These are phyloP conservation scores for Magnolia sinica DNA, from an alignment of 164 flowering plant species.

Conservation along the genomic window DNA sequence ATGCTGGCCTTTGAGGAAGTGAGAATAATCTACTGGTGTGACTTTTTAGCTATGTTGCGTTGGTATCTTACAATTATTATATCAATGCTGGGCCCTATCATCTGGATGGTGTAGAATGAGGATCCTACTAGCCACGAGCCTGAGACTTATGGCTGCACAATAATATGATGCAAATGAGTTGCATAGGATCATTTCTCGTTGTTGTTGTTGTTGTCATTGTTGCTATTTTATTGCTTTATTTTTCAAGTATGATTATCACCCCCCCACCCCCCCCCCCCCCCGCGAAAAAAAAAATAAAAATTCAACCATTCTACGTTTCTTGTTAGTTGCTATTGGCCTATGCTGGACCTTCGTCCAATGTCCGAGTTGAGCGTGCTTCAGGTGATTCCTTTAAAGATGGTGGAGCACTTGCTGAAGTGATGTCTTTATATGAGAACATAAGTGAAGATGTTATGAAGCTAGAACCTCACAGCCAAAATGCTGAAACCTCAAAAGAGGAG, in stretches of 20 bases:
- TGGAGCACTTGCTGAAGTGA: constrained; percentile 79
- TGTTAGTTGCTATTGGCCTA: constrained; percentile 65
- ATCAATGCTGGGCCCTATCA: too few species aligned
- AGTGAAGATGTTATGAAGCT: constrained; percentile 17
- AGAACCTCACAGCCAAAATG: constrained; percentile 18
- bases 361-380: constrained; percentile 72
- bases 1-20: too few species aligned
- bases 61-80: too few species aligned
- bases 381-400: constrained; percentile 63
- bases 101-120: too few species aligned
- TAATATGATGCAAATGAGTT: too few species aligned
- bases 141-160: too few species aligned
- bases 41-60: too few species aligned
- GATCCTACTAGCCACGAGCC: too few species aligned
- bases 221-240: neutral
- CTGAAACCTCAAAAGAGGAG: constrained; percentile 15
- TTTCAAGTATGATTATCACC: too few species aligned
- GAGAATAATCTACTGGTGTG: too few species aligned
- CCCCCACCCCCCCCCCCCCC: neutral
- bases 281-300: neutral
- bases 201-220: neutral
- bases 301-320: neutral
- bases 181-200: neutral
- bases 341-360: constrained; percentile 85
- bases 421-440: constrained; percentile 55